A percentile compares a stretch with the other conserved stretches of the same genome.
Conservation (phyloP, 139 green algal genomes). For the Closterium sp. region DNA sequence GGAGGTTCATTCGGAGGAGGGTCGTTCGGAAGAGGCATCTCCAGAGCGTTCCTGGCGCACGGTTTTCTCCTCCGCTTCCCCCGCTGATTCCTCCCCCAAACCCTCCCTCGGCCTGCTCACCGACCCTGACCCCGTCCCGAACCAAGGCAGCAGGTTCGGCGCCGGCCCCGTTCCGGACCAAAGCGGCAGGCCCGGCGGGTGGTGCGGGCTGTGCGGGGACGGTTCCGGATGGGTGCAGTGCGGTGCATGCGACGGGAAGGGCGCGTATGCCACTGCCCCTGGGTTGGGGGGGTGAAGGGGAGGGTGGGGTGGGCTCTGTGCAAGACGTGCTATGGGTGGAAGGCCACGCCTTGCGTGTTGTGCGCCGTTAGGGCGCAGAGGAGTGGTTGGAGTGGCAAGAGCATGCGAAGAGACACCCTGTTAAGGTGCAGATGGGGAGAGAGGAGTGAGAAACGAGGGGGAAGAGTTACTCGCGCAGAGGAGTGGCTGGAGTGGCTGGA, state of each 20-base stretch:
- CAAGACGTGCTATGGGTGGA: slow-evolving; percentile 44
- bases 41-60: background rate
- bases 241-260: slow-evolving; percentile 23
- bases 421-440: slow-evolving; percentile 1
- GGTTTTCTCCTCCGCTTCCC: background rate
- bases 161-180: background rate
- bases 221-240: slow-evolving; percentile 35
- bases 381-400: slow-evolving; percentile 38
- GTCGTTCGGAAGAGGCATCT: background rate
- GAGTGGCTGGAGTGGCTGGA: no score
- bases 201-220: slow-evolving; percentile 38
- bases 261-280: slow-evolving; percentile 27
- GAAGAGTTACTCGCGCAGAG: no score
- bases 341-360: slow-evolving; percentile 35
- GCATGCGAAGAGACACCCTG: slow-evolving; percentile 30
- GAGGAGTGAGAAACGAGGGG: background rate
- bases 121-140: background rate
- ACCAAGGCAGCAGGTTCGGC: background rate
- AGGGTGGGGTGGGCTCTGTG: slow-evolving; percentile 33
- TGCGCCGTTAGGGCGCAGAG: slow-evolving; percentile 33
- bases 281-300: slow-evolving; percentile 34
- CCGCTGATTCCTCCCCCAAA: background rate
- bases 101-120: background rate
- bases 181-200: slow-evolving; percentile 12
- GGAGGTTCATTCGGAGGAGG: no score